Evolutionary conservation across 163 green algal genomes (phyloP).

Genomic region (Dunaliella salina): DNA sequence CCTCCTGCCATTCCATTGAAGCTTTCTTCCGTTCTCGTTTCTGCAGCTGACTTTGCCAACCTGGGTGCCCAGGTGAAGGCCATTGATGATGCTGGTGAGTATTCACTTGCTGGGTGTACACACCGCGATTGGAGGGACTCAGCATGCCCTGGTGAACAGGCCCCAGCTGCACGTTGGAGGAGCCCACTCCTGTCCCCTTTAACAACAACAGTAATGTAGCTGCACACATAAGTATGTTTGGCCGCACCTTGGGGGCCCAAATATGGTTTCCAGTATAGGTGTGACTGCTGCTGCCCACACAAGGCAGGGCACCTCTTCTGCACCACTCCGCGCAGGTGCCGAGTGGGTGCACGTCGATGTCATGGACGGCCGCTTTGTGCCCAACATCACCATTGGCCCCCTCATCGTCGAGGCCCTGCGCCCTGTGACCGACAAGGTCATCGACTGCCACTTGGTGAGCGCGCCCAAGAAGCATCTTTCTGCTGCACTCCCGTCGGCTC

Average conservation of each 20-base stretch:
- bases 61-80: slow-evolving; percentile 87
- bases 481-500: too few species aligned
- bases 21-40: neutral
- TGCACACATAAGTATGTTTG: too few species aligned
- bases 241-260: too few species aligned
- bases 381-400: slow-evolving; percentile 97
- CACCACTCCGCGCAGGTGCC: slow-evolving; percentile 36
- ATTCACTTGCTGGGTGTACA: neutral
- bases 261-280: too few species aligned
- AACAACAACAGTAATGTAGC: too few species aligned
- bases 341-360: slow-evolving; percentile 96
- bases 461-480: neutral
- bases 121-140: too few species aligned
- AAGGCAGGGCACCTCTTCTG: too few species aligned
- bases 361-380: slow-evolving; percentile 90
- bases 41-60: slow-evolving; percentile 83
- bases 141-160: too few species aligned
- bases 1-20: too few species aligned
- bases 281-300: too few species aligned
- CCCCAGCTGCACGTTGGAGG: too few species aligned
- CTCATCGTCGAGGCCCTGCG: slow-evolving; percentile 92
- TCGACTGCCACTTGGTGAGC: slow-evolving; percentile 90
- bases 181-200: too few species aligned
- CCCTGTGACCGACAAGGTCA: slow-evolving; percentile 88
- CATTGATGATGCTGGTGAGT: slow-evolving; percentile 75